These are phyloP conservation scores for Eudorina sp. DNA, from an alignment of 139 green algal species.

Conservation along the genomic window DNA sequence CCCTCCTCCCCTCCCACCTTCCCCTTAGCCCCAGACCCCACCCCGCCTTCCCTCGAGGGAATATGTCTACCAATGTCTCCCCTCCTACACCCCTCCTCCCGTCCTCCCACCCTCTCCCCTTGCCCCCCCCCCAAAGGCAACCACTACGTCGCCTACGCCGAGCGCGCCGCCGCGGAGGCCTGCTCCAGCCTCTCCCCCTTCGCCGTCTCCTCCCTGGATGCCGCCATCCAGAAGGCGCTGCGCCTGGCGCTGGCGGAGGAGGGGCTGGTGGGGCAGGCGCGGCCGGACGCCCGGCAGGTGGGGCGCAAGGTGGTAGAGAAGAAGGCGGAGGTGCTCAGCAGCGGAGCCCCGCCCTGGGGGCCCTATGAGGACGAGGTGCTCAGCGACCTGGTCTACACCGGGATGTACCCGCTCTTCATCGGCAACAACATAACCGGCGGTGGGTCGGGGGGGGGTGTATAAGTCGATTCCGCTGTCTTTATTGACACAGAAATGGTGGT, in stretches of 20 bases:
- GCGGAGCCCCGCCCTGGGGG: not conserved
- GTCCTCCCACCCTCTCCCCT: not conserved
- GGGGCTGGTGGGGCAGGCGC: not conserved
- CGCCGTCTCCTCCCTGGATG: slow-evolving; percentile 5
- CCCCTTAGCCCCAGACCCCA: too few relatives aligned
- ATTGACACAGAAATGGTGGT: too few relatives aligned
- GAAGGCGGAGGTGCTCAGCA: not conserved
- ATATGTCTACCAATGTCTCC: not conserved
- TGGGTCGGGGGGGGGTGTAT: not conserved
- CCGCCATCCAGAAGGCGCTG: slow-evolving; percentile 13
- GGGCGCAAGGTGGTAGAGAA: too few relatives aligned
- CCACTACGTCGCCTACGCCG: slow-evolving; percentile 9
- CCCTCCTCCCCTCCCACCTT: too few relatives aligned
- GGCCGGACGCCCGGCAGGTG: not conserved
- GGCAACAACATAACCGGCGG: not conserved
- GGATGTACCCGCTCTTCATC: slow-evolving; percentile 30
- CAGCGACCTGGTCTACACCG: not conserved
- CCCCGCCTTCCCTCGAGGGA: too few relatives aligned
- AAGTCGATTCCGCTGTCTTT: too few relatives aligned
- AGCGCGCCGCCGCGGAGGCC: slow-evolving; percentile 9
- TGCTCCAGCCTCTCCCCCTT: slow-evolving; percentile 27
- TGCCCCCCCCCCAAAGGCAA: not conserved
- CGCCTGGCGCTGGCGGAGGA: not conserved
- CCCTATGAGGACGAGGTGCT: slow-evolving; percentile 46
- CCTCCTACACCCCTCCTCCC: not conserved